Evolutionary conservation across 768 basidiomycete species (phyloP), one percentile per base, ranked within the genome.

Genomic region (Leucosporidium creatinivorum): DNA sequence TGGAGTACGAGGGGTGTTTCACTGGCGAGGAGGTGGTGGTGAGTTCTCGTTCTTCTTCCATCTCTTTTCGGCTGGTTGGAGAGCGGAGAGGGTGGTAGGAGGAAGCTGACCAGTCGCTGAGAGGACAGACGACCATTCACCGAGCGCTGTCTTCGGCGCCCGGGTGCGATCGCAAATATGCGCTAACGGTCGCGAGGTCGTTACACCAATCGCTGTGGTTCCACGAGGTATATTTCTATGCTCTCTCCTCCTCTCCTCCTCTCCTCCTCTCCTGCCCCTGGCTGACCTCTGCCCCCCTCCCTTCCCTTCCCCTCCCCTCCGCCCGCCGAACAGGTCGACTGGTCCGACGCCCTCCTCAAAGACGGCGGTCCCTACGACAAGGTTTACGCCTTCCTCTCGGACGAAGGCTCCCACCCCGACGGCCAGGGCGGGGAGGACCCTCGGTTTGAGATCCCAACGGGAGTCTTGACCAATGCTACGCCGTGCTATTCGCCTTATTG

Each of bases 21-120:
- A 97, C 94, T 4, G 94, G 94, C 9, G 90, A 89, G 75, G 92
- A 97, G 74, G 86, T 94, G 47, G 91, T 98, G 71, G 89, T 93
- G 79, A 75, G 26, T 52, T n/a, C 50, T 13, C 2, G 39, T 44
- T 44, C 39, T 44, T 13, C 3, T 15, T 44, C 15, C 15, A 6
- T 10, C 39, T 17, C 15, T 44, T 44, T 44, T 15, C 13, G 10
- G 3, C 39, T 33, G 33, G 4, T 13, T 44, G 26, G 26, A 12
- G 26, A 56, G 55, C 3, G 28, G 55, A 31, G 39, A 33, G 39
- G 15, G 39, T 9, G 39, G 39, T 2, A 44, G 39, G 39, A 17
- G 15, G 39, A 44, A 3, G 8, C 39, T 44, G 39, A 44, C 39
- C 39, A 3, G 3, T 13, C 15, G 2, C 3, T 44, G 8, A 44